phyloP scores from a whole-genome alignment of 352 stramenopile species.

The Phytophthora sp. region DNA sequence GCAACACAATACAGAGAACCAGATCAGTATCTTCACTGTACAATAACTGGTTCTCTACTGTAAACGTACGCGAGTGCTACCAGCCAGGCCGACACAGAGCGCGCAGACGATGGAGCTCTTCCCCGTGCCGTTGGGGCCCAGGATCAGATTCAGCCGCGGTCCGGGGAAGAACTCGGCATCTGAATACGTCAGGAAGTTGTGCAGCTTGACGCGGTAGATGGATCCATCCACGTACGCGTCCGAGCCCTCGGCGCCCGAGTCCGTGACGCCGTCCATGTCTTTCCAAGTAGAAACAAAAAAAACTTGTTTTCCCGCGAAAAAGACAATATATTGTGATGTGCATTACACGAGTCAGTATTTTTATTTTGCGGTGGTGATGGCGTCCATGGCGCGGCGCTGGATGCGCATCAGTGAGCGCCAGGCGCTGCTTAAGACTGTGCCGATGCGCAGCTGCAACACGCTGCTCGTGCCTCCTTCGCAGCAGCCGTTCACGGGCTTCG shows the following conservation, averaged over 20 bases:
- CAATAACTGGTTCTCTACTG: neutral
- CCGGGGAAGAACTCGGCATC: conserved; percentile 92
- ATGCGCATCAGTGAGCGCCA: conserved; percentile 48
- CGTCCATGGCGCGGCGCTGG: conserved; percentile 23
- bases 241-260: conserved; percentile 38
- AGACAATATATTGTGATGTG: neutral
- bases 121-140: conserved; percentile 97
- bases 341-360: neutral
- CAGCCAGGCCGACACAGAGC: conserved; percentile 96
- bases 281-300: neutral
- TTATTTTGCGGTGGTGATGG: conserved; percentile 2
- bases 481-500: conserved; percentile 82
- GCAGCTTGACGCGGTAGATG: conserved; percentile 91
- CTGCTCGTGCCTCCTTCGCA: conserved; percentile 42
- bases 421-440: conserved; percentile 51
- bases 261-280: conserved; percentile 31
- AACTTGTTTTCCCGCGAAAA: conserved; percentile 63
- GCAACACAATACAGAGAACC: neutral
- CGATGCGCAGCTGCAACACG: conserved; percentile 66
- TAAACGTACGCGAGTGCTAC: conserved; percentile 86
- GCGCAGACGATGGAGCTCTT: conserved; percentile 97
- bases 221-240: conserved; percentile 86
- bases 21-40: neutral
- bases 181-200: conserved; percentile 96
- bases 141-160: conserved; percentile 97